Evolutionary conservation across 495 filamentous ascomycete species (phyloP).

Genomic region (Xylaria cubensis): DNA sequence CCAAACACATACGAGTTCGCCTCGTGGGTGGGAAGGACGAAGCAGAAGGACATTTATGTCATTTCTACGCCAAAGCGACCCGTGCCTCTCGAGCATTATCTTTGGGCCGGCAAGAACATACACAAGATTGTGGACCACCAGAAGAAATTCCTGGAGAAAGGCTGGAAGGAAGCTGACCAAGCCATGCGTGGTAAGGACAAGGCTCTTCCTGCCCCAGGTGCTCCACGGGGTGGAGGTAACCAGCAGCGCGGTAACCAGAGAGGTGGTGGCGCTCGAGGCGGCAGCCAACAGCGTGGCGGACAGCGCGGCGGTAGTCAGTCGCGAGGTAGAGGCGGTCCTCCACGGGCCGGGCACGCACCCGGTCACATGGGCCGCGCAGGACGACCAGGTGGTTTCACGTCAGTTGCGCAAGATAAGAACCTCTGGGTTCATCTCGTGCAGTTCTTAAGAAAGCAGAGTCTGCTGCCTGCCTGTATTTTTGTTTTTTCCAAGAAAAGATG

Average conservation of each 20-base stretch:
- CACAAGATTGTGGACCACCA: slow-evolving; percentile 92
- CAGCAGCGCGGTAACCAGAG: slow-evolving; percentile 67
- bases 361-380: slow-evolving; percentile 91
- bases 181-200: slow-evolving; percentile 83
- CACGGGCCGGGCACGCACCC: slow-evolving; percentile 62
- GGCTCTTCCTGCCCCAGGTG: slow-evolving; percentile 55
- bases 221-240: slow-evolving; percentile 54
- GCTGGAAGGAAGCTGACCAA: slow-evolving; percentile 94
- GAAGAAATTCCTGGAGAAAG: slow-evolving; percentile 85
- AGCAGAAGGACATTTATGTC: slow-evolving; percentile 98
- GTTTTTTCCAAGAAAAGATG: slow-evolving; percentile 98
- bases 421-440: slow-evolving; percentile 97
- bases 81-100: slow-evolving; percentile 92
- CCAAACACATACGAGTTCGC: slow-evolving; percentile 98
- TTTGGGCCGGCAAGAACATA: slow-evolving; percentile 93
- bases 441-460: slow-evolving; percentile 81
- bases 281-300: slow-evolving; percentile 54
- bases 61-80: slow-evolving; percentile 96
- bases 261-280: slow-evolving; percentile 54
- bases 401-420: slow-evolving; percentile 89
- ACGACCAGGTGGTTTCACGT: slow-evolving; percentile 80
- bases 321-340: slow-evolving; percentile 64
- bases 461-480: slow-evolving; percentile 93
- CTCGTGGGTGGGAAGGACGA: slow-evolving; percentile 97
- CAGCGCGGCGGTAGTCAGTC: slow-evolving; percentile 64